phyloP scores from a whole-genome alignment of 352 stramenopile genomes.

The Peronosclerospora sorghi region DNA sequence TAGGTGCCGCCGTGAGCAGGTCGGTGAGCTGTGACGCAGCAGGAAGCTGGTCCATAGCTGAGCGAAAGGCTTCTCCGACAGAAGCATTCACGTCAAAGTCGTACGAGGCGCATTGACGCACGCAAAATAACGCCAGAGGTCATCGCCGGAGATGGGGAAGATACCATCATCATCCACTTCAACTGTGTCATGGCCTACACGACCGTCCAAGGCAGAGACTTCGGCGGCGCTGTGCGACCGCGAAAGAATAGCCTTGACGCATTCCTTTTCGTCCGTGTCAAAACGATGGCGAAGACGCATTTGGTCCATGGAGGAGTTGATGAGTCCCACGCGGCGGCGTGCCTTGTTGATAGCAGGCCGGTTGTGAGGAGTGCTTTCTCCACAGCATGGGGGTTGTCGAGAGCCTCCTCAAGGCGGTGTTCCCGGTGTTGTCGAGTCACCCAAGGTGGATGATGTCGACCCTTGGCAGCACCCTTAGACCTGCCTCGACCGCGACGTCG shows the following conservation, averaged over 20 bases:
- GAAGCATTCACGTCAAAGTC: neutral
- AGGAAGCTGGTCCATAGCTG: too few species aligned
- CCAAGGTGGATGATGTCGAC: neutral
- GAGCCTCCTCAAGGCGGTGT: constrained; percentile 1
- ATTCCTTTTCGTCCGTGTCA: constrained; percentile 2
- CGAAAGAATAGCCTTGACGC: neutral
- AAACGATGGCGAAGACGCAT: neutral
- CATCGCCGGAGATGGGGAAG: constrained; percentile 1
- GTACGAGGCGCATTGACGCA: neutral
- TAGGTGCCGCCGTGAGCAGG: neutral
- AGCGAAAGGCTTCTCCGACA: neutral
- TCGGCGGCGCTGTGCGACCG: neutral
- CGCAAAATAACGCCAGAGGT: neutral
- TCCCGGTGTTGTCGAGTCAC: neutral
- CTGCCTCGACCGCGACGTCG: neutral
- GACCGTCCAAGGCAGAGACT: neutral
- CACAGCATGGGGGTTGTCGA: constrained; percentile 1
- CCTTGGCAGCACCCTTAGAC: neutral
- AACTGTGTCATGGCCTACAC: neutral
- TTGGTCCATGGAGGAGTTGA: neutral
- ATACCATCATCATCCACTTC: neutral
- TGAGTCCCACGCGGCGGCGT: constrained; percentile 3
- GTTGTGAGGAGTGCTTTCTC: neutral
- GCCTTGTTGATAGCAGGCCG: neutral
- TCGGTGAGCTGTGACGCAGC: neutral